These are phyloP conservation scores for Sphagnum magellanicum DNA, from an alignment of 228 moss, liverwort and hornwort species.

Conservation along the genomic window DNA sequence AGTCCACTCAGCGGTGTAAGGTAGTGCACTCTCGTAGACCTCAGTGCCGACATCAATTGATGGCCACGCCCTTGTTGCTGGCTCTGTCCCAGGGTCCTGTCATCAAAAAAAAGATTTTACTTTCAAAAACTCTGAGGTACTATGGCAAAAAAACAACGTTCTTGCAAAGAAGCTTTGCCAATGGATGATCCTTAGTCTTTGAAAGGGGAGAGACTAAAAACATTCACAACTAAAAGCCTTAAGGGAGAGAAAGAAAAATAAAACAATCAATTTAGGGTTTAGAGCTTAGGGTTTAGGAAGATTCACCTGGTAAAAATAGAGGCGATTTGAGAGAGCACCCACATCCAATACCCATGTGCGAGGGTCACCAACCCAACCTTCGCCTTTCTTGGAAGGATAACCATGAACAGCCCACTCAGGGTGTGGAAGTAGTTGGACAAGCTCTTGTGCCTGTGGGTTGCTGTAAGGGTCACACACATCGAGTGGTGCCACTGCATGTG, in stretches of 20 bases:
- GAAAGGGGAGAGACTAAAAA: not conserved
- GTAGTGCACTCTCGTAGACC: slow-evolving; percentile 44
- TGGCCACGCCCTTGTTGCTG: slow-evolving; percentile 70
- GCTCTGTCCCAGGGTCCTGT: slow-evolving; percentile 69
- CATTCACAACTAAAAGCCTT: not conserved
- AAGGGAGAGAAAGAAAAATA: not conserved
- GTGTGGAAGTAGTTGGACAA: slow-evolving; percentile 76
- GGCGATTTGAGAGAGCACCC: slow-evolving; percentile 63
- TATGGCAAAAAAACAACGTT: not conserved
- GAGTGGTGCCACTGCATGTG: slow-evolving; percentile 41
- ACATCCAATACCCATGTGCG: slow-evolving; percentile 78
- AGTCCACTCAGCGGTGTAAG: slow-evolving; percentile 66
- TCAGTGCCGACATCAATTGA: slow-evolving; percentile 84
- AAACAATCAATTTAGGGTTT: not conserved
- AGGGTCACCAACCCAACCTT: slow-evolving; percentile 80
- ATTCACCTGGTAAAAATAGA: slow-evolving; percentile 84
- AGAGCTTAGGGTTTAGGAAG: not conserved
- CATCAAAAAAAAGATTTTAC: not conserved
- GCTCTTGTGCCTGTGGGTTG: slow-evolving; percentile 79
- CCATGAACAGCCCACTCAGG: slow-evolving; percentile 87
- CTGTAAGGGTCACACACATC: slow-evolving; percentile 64
- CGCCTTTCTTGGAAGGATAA: slow-evolving; percentile 73
- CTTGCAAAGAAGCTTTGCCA: not conserved
- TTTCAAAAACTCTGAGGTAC: not conserved
- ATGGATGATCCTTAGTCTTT: not conserved